A percentile compares a stretch with the other conserved stretches of the same genome.
phyloP scores from a whole-genome alignment of 1,284 basidiomycete species.

The Irpex rosettiformis region DNA sequence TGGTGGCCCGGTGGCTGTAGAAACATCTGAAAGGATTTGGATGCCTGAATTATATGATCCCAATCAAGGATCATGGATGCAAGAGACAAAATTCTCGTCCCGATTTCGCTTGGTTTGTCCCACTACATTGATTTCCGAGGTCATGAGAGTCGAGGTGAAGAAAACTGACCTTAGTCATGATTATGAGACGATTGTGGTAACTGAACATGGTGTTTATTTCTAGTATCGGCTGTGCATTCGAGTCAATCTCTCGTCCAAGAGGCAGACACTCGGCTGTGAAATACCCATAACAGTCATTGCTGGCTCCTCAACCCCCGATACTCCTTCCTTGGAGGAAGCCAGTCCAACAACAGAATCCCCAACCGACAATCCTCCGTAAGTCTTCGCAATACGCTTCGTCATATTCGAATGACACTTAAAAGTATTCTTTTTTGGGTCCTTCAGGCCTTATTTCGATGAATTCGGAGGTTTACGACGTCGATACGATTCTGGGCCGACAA shows the following conservation, averaged over 20 bases:
- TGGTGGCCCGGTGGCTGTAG: constrained; percentile 2
- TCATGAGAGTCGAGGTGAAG: constrained; percentile 3
- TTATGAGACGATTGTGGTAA: not conserved
- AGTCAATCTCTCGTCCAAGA: constrained; percentile 10
- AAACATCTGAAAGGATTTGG: constrained; percentile 15
- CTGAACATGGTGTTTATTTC: not conserved
- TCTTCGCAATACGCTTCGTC: not conserved
- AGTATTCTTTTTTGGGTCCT: not conserved
- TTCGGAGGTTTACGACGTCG: not conserved
- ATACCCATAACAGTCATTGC: constrained; percentile 7
- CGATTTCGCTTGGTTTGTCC: constrained; percentile 7
- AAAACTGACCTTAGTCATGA: not conserved
- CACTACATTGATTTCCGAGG: constrained; percentile 6
- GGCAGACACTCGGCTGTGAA: constrained; percentile 5
- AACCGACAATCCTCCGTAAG: not conserved
- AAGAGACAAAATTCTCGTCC: constrained; percentile 16
- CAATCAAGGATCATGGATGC: constrained; percentile 15
- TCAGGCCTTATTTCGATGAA: not conserved
- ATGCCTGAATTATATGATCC: constrained; percentile 12
- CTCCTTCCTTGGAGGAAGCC: not conserved
- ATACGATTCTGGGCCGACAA: not conserved
- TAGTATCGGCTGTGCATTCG: constrained; percentile 9
- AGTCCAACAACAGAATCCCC: not conserved
- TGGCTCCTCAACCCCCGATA: not conserved
- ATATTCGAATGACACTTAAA: not conserved